These are phyloP conservation scores for Suillus americanus DNA, from an alignment of 768 basidiomycete species.

Conservation along the genomic window DNA sequence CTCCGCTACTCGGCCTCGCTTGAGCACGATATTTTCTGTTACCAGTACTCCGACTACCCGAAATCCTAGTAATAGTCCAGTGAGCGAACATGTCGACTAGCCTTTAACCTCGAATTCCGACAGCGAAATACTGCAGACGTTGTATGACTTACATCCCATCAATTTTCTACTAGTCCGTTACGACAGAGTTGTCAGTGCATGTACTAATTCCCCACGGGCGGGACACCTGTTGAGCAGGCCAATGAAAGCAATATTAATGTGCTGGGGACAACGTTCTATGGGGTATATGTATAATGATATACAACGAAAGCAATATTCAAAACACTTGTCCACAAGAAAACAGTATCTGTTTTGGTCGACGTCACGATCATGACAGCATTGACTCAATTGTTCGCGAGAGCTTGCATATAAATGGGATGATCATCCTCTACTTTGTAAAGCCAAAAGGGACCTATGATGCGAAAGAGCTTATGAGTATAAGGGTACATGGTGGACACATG, in stretches of 20 bases:
- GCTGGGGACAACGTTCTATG: conserved; percentile 19
- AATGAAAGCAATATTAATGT: too few relatives aligned
- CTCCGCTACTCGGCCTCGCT: not conserved
- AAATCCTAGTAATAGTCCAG: conserved; percentile 1
- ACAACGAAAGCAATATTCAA: not conserved
- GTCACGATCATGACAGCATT: not conserved
- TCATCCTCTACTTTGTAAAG: conserved; percentile 58
- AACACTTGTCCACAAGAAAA: not conserved
- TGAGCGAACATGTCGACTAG: not conserved
- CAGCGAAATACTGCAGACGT: not conserved
- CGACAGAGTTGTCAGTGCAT: not conserved
- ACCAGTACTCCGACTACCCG: not conserved
- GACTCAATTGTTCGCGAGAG: conserved; percentile 10
- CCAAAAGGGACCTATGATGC: conserved; percentile 64
- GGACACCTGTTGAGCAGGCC: too few relatives aligned
- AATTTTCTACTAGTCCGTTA: not conserved
- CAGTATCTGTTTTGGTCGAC: not conserved
- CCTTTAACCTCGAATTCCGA: not conserved
- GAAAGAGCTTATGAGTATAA: conserved; percentile 2
- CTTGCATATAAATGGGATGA: conserved; percentile 36
- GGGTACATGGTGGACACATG: not conserved
- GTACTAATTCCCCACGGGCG: not conserved
- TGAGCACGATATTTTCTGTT: conserved; percentile 3
- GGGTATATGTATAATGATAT: conserved; percentile 24
- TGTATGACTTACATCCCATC: not conserved